phyloP scores from a whole-genome alignment of 306 rosid genomes.

The Dalbergia cochinchinensis region DNA sequence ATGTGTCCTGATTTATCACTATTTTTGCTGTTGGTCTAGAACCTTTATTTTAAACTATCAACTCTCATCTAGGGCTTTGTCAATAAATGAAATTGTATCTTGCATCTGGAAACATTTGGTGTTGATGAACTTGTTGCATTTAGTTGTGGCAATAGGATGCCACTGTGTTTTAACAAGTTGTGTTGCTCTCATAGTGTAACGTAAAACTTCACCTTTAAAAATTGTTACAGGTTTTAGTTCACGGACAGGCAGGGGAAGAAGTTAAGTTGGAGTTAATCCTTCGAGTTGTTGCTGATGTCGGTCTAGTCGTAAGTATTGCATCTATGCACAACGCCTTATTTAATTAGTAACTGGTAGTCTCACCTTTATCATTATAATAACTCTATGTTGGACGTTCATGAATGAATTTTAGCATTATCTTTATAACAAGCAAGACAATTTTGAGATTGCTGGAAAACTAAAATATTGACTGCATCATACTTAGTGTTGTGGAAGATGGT shows the following conservation, averaged over 20 bases:
- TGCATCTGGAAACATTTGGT: constrained; percentile 21
- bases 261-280: constrained; percentile 92
- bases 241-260: constrained; percentile 96
- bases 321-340: constrained; percentile 34
- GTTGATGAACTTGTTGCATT: constrained; percentile 11
- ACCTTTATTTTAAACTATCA: constrained; percentile 13
- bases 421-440: constrained; percentile 29
- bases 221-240: constrained; percentile 71
- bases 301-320: constrained; percentile 63
- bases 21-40: background rate
- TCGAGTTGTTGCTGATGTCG: constrained; percentile 97
- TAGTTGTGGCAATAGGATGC: background rate
- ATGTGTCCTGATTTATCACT: constrained; percentile 21
- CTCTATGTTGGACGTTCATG: constrained; percentile 1
- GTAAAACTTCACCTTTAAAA: constrained; percentile 36
- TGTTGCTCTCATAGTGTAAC: constrained; percentile 19
- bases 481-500: constrained; percentile 13
- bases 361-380: constrained; percentile 25
- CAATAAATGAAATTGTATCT: constrained; percentile 13
- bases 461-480: constrained; percentile 27
- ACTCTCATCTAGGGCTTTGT: background rate
- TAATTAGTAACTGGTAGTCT: background rate
- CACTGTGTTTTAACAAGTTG: constrained; percentile 26
- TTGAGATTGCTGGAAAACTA: constrained; percentile 36
- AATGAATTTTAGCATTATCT: background rate